Conservation (phyloP, 2,329 filamentous ascomycete genomes). For the Raffaelea albimanens region DNA sequence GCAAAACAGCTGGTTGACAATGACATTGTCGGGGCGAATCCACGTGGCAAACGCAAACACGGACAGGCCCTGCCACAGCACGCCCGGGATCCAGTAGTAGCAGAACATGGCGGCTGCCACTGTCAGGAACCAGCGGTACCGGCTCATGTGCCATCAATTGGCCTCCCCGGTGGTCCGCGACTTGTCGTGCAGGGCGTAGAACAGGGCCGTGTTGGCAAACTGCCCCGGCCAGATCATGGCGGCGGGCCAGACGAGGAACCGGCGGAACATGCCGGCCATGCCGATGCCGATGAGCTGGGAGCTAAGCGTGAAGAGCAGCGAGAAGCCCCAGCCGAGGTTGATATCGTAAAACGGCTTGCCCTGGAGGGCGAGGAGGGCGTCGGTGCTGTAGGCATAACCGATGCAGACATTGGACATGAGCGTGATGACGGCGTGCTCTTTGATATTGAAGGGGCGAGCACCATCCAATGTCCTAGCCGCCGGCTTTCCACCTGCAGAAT, state of each 20-base stretch:
- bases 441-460: too few relatives aligned
- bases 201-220: constrained; percentile 51
- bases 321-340: too few relatives aligned
- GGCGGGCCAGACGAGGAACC: constrained; percentile 51
- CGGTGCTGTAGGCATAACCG: too few relatives aligned
- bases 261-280: constrained; percentile 47
- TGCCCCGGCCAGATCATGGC: constrained; percentile 57
- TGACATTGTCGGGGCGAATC: constrained; percentile 35
- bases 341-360: too few relatives aligned
- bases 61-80: constrained; percentile 39
- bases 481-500: too few relatives aligned
- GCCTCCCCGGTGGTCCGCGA: constrained; percentile 40
- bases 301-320: too few relatives aligned
- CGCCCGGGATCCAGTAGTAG: constrained; percentile 49
- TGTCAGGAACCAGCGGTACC: constrained; percentile 54
- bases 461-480: too few relatives aligned
- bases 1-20: constrained; percentile 39
- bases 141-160: constrained; percentile 54
- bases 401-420: too few relatives aligned
- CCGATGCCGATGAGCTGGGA: too few relatives aligned
- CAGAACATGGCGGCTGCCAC: constrained; percentile 41
- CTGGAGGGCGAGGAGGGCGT: too few relatives aligned
- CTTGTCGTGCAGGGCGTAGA: constrained; percentile 54
- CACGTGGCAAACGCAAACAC: constrained; percentile 35
- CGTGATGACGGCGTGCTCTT: too few relatives aligned